A percentile compares a stretch with the other conserved stretches of the same genome.
Evolutionary conservation across 1,284 basidiomycete species (phyloP).

Genomic region (Laetiporus sulphureus): DNA sequence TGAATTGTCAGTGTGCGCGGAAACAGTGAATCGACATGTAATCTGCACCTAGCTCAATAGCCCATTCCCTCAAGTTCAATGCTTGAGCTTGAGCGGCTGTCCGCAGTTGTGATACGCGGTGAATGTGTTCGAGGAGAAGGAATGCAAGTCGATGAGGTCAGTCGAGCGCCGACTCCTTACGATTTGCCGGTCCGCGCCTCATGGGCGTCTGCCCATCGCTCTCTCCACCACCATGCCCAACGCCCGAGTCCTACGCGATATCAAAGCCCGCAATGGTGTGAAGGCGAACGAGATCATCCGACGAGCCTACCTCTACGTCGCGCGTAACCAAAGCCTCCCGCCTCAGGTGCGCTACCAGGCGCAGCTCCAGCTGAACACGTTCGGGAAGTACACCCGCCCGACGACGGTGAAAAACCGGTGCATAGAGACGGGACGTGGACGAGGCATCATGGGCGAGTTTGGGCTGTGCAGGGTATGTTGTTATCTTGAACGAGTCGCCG

Average conservation of each 20-base stretch:
- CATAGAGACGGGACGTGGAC: conserved; percentile 74
- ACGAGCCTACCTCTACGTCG: conserved; percentile 85
- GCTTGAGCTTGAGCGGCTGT: too few species aligned
- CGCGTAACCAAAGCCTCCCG: conserved; percentile 81
- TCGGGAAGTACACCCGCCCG: conserved; percentile 77
- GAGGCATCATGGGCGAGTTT: conserved; percentile 87
- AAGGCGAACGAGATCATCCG: conserved; percentile 74
- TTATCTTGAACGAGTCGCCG: background rate
- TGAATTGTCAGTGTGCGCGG: conserved; percentile 4
- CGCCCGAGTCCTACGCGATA: conserved; percentile 68
- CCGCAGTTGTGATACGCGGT: too few species aligned
- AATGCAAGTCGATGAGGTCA: background rate
- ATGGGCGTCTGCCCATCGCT: conserved; percentile 1
- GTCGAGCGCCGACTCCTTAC: background rate
- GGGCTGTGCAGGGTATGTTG: conserved; percentile 76
- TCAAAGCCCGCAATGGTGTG: conserved; percentile 68
- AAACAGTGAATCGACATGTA: too few species aligned
- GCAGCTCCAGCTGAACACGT: conserved; percentile 90
- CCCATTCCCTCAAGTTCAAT: too few species aligned
- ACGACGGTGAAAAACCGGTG: conserved; percentile 88
- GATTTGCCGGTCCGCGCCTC: conserved; percentile 1
- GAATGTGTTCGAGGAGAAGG: too few species aligned
- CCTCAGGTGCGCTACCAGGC: conserved; percentile 89
- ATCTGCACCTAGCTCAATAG: too few species aligned
- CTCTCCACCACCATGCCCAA: conserved; percentile 22